These are phyloP conservation scores for Lachnellula subtilissima DNA, from an alignment of 2,329 filamentous ascomycete genomes.

Conservation along the genomic window DNA sequence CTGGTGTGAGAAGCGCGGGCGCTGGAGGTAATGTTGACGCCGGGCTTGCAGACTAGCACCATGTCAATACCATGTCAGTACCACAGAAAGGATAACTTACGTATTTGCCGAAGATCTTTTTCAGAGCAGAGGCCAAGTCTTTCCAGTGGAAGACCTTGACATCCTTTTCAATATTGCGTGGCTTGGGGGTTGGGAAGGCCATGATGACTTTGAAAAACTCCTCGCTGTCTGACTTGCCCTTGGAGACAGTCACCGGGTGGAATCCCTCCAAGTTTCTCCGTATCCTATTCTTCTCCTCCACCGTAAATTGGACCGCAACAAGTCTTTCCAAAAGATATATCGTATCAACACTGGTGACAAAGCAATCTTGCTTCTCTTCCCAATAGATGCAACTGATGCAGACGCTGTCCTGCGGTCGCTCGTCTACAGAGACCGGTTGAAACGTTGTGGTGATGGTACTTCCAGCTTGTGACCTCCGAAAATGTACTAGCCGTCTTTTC, in stretches of 20 bases:
- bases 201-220: constrained; percentile 99
- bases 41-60: constrained; percentile 30
- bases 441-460: constrained; percentile 80
- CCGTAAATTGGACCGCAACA: constrained; percentile 79
- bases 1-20: constrained; percentile 29
- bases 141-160: constrained; percentile 99
- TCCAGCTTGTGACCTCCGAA: constrained; percentile 75
- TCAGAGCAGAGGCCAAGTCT: constrained; percentile 76
- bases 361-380: constrained; percentile 87
- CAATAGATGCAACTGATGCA: constrained; percentile 98
- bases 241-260: constrained; percentile 87
- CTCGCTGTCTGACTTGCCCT: constrained; percentile 85
- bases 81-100: constrained; percentile 19
- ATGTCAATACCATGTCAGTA: constrained; percentile 10
- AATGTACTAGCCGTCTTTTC: constrained; percentile 81
- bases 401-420: constrained; percentile 77
- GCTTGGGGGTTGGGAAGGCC: constrained; percentile 92
- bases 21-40: constrained; percentile 29
- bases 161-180: constrained; percentile 97
- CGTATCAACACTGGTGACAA: constrained; percentile 93
- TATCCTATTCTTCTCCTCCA: constrained; percentile 98
- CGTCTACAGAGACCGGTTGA: constrained; percentile 70
- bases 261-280: constrained; percentile 93
- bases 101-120: constrained; percentile 99
- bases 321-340: constrained; percentile 92